phyloP scores from a whole-genome alignment of 1,284 basidiomycete species.

The Puccinia coronata region DNA sequence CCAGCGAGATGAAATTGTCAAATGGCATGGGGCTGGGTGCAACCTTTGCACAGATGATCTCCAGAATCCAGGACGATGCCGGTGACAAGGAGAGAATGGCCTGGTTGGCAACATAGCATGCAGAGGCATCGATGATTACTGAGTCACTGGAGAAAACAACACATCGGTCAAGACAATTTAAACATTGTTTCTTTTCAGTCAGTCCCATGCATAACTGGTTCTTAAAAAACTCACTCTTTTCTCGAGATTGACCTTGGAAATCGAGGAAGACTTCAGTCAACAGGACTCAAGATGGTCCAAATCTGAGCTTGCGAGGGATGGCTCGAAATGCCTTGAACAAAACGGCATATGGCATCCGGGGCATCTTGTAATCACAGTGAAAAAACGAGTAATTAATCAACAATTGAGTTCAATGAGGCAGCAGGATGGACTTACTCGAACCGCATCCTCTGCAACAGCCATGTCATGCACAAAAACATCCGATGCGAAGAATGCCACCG shows the following conservation, averaged over 20 bases:
- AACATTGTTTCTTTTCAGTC: background rate
- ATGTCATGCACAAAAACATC: too few species aligned
- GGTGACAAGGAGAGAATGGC: constrained; percentile 85
- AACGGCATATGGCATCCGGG: too few species aligned
- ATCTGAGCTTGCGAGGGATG: too few species aligned
- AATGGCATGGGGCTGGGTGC: constrained; percentile 91
- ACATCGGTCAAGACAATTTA: background rate
- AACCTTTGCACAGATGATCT: constrained; percentile 94
- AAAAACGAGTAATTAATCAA: too few species aligned
- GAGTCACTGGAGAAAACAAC: constrained; percentile 63
- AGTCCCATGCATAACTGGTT: background rate
- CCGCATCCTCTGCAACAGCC: too few species aligned
- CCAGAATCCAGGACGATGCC: constrained; percentile 93
- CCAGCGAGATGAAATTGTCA: constrained; percentile 91
- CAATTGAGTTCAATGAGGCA: too few species aligned
- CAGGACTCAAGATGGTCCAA: too few species aligned
- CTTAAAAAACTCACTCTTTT: constrained; percentile 70
- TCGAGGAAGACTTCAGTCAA: constrained; percentile 93
- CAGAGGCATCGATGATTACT: constrained; percentile 93
- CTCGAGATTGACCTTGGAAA: constrained; percentile 89
- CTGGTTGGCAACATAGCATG: constrained; percentile 91
- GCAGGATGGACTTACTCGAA: too few species aligned
- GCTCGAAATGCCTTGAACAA: too few species aligned
- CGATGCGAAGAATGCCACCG: too few species aligned
- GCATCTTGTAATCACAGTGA: too few species aligned